Conservation (phyloP, 441 rosid species). For the Pelargonium australe region DNA sequence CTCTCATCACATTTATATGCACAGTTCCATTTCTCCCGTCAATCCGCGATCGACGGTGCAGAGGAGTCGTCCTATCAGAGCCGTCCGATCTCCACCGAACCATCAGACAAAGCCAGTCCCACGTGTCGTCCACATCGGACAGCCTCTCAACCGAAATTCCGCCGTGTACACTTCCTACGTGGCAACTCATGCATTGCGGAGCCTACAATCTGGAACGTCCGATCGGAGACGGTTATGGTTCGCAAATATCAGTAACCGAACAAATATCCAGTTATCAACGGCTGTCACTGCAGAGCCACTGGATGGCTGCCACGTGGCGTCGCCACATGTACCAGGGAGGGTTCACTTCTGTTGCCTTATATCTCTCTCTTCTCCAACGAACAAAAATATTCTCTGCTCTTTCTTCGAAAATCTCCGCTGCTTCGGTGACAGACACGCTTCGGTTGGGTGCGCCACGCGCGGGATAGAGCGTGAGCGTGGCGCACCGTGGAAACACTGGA, state of each 20-base stretch:
- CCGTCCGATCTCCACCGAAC: slow-evolving; percentile 28
- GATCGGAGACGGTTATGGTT: slow-evolving; percentile 6
- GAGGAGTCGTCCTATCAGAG: not conserved
- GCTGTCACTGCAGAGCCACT: slow-evolving; percentile 1
- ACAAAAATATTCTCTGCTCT: slow-evolving; percentile 15
- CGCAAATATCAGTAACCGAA: slow-evolving; percentile 3
- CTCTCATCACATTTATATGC: slow-evolving; percentile 24
- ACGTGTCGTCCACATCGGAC: slow-evolving; percentile 32
- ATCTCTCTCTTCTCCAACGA: not conserved
- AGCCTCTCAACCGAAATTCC: not conserved
- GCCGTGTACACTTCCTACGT: not conserved
- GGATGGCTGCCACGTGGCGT: slow-evolving; percentile 14
- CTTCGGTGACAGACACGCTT: slow-evolving; percentile 13
- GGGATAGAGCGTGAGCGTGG: not conserved
- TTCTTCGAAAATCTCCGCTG: not conserved
- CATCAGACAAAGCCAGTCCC: slow-evolving; percentile 8
- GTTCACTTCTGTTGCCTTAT: not conserved
- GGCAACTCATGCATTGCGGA: not conserved
- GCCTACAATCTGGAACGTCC: not conserved
- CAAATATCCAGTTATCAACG: slow-evolving; percentile 1
- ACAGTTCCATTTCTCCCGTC: slow-evolving; percentile 22
- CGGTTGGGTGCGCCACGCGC: slow-evolving; percentile 17
- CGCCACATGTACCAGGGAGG: not conserved
- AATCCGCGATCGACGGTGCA: slow-evolving; percentile 20
- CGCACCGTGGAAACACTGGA: not conserved